These are phyloP conservation scores for Hericium coralloides DNA, from an alignment of 768 basidiomycete species.

Conservation along the genomic window DNA sequence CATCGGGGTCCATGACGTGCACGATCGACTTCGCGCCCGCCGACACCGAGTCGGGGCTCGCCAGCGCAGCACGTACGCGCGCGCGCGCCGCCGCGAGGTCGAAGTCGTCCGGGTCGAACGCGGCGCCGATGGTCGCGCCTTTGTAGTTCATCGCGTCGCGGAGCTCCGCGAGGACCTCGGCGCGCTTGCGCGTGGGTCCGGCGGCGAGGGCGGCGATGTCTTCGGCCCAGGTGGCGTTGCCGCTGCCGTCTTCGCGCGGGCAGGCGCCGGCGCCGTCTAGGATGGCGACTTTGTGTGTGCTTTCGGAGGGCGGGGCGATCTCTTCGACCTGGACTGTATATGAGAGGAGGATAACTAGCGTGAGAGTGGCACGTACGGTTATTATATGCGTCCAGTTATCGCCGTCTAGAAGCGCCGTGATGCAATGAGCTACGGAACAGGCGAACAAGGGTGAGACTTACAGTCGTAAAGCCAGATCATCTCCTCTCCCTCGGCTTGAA, in stretches of 20 bases:
- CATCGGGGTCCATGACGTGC: neutral
- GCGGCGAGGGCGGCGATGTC: neutral
- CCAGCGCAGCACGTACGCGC: conserved; percentile 1
- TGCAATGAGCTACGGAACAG: no score
- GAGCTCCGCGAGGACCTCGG: neutral
- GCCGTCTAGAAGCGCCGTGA: neutral
- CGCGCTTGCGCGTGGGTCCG: neutral
- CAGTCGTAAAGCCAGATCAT: conserved; percentile 5
- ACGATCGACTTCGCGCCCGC: conserved; percentile 2
- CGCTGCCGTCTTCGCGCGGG: conserved; percentile 3
- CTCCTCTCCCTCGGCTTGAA: neutral
- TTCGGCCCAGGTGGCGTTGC: conserved; percentile 1
- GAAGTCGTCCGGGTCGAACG: conserved; percentile 4
- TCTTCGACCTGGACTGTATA: neutral
- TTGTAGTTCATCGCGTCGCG: conserved; percentile 1
- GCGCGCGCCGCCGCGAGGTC: conserved; percentile 1
- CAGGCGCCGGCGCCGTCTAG: conserved; percentile 4
- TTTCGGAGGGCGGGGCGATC: neutral
- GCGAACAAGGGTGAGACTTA: neutral
- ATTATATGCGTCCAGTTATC: conserved; percentile 2
- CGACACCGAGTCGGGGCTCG: conserved; percentile 2
- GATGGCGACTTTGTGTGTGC: conserved; percentile 1
- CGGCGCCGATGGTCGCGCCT: neutral
- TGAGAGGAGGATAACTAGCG: neutral
- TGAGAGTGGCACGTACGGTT: no score